A percentile compares a stretch with the other conserved stretches of the same genome.
Evolutionary conservation across 1,139 yeast genomes (phyloP).

Genomic region (Blastobotrys indianensis): DNA sequence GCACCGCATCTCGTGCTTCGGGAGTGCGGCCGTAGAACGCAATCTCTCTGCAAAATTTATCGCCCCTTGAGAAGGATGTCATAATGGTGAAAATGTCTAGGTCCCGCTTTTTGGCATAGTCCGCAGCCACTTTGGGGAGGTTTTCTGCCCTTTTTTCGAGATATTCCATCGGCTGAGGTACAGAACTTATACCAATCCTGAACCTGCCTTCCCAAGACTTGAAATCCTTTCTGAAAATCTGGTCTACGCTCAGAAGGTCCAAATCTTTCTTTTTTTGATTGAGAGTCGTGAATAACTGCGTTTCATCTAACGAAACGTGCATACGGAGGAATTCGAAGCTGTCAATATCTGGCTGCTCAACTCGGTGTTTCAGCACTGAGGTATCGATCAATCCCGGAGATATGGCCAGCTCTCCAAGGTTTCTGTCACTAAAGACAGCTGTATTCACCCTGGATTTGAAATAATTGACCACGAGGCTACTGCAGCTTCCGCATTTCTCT

Average conservation of each 20-base stretch:
- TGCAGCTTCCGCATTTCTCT: constrained; percentile 66
- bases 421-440: constrained; percentile 24
- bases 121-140: constrained; percentile 37
- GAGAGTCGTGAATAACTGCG: constrained; percentile 38
- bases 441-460: constrained; percentile 36
- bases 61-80: constrained; percentile 46
- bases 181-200: constrained; percentile 61
- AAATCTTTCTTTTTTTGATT: constrained; percentile 58
- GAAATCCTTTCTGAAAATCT: constrained; percentile 74
- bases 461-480: constrained; percentile 62
- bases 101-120: constrained; percentile 32
- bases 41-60: constrained; percentile 53
- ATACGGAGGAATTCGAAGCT: constrained; percentile 30
- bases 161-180: constrained; percentile 63
- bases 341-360: constrained; percentile 47
- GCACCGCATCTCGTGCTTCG: constrained; percentile 22
- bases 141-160: constrained; percentile 34
- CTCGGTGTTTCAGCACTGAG: constrained; percentile 52
- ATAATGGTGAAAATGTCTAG: constrained; percentile 57
- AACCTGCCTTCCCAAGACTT: constrained; percentile 56
- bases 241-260: constrained; percentile 50
- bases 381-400: constrained; percentile 77
- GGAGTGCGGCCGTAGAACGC: constrained; percentile 34
- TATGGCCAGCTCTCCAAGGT: constrained; percentile 46
- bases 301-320: constrained; percentile 2